Conservation (phyloP, 768 basidiomycete species). For the Mycena rosella region DNA sequence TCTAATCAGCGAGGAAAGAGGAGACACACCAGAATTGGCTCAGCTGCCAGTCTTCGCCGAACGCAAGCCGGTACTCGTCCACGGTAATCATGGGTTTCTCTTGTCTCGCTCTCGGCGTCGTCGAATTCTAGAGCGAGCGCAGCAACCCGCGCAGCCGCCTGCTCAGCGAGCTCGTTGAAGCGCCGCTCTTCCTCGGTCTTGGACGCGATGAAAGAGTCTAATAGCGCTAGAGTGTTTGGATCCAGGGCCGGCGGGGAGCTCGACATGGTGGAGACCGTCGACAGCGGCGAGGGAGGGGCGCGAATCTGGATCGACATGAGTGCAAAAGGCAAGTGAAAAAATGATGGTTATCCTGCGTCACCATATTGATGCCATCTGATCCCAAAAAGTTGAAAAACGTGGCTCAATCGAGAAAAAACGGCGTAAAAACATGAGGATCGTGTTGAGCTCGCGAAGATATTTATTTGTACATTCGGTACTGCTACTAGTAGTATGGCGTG, state of each 20-base stretch:
- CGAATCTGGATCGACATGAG: constrained; percentile 37
- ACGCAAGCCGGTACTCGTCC: constrained; percentile 56
- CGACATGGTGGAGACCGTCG: constrained; percentile 44
- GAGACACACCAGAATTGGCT: constrained; percentile 63
- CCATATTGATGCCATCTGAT: too few species aligned
- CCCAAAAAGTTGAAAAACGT: too few species aligned
- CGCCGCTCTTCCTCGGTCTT: constrained; percentile 59
- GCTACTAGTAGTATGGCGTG: too few species aligned
- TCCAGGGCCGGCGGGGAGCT: constrained; percentile 53
- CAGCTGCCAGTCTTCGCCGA: constrained; percentile 64
- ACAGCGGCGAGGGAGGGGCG: constrained; percentile 36
- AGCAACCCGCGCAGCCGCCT: constrained; percentile 50
- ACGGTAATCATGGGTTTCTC: constrained; percentile 57
- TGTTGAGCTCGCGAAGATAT: too few species aligned
- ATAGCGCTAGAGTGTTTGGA: constrained; percentile 53
- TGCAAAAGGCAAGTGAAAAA: constrained; percentile 4
- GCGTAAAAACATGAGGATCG: too few species aligned
- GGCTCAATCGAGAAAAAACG: too few species aligned
- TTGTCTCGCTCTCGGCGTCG: constrained; percentile 36
- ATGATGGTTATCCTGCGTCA: neutral
- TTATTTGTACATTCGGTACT: too few species aligned
- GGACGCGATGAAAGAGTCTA: constrained; percentile 53
- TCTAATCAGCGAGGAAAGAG: constrained; percentile 1
- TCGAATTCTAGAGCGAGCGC: constrained; percentile 46
- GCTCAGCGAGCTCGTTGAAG: constrained; percentile 55